Conservation (phyloP, 2,329 filamentous ascomycete species). For the Zasmidium citrigriseum region DNA sequence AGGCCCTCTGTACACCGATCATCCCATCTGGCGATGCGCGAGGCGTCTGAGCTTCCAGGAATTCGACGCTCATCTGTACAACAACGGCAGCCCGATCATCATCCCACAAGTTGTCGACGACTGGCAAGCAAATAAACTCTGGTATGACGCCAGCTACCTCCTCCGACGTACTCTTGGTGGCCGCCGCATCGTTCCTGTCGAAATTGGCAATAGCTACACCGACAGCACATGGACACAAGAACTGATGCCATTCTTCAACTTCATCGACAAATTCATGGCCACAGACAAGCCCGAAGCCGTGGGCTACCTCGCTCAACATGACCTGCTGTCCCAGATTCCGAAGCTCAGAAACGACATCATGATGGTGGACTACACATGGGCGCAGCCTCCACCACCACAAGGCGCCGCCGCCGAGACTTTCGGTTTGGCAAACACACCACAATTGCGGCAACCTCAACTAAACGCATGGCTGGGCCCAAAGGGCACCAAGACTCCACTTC, state of each 20-base stretch:
- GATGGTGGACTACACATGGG: conserved; percentile 84
- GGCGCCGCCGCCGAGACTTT: conserved; percentile 22
- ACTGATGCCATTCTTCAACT: conserved; percentile 72
- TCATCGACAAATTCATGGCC: conserved; percentile 65
- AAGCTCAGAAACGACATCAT: conserved; percentile 71
- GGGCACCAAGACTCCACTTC: conserved; percentile 85
- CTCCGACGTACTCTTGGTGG: conserved; percentile 73
- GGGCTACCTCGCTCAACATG: conserved; percentile 90
- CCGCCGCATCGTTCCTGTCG: conserved; percentile 66
- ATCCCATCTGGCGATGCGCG: conserved; percentile 12
- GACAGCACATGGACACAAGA: conserved; percentile 82
- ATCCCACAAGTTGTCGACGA: conserved; percentile 64
- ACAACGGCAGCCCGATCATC: conserved; percentile 58
- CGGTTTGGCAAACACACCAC: conserved; percentile 17
- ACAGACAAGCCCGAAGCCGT: conserved; percentile 36
- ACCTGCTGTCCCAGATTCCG: conserved; percentile 82
- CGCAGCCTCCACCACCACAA: conserved; percentile 59
- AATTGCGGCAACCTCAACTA: conserved; percentile 62
- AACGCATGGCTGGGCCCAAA: conserved; percentile 94
- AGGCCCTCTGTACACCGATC: conserved; percentile 5
- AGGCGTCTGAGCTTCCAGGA: conserved; percentile 21
- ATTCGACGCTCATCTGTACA: conserved; percentile 34
- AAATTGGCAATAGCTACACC: conserved; percentile 80
- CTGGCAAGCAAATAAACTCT: conserved; percentile 81
- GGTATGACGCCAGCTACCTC: conserved; percentile 75